Evolutionary conservation across 257 asterid species (phyloP).

Genomic region (Buddleja alternifolia): DNA sequence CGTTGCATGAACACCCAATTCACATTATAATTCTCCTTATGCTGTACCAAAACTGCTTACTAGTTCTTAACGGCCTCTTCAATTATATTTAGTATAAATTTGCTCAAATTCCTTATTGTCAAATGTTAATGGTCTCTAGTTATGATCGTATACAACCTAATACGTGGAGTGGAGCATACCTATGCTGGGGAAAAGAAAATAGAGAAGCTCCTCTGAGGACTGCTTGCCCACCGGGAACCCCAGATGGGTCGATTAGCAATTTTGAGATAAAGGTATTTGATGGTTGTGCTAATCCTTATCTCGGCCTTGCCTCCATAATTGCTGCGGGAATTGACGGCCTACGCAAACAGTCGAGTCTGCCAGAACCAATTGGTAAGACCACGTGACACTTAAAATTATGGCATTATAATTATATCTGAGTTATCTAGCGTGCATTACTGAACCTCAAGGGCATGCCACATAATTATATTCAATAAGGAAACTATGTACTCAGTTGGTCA

Average conservation of each 20-base stretch:
- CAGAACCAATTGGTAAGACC: constrained; percentile 82
- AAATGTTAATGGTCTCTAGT: constrained; percentile 41
- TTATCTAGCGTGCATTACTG: constrained; percentile 10
- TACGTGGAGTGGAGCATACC: constrained; percentile 96
- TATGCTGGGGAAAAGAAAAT: constrained; percentile 93
- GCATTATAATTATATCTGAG: neutral
- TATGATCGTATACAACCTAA: constrained; percentile 95
- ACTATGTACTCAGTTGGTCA: too few species aligned
- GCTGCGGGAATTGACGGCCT: constrained; percentile 91
- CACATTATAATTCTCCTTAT: too few species aligned
- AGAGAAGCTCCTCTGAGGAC: constrained; percentile 86
- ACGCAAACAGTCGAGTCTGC: constrained; percentile 54
- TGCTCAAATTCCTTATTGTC: neutral
- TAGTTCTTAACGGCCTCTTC: too few species aligned
- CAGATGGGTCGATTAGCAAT: constrained; percentile 75
- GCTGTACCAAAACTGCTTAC: too few species aligned
- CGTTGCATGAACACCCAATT: too few species aligned
- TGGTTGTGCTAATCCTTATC: constrained; percentile 90
- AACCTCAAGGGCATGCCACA: neutral
- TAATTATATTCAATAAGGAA: too few species aligned
- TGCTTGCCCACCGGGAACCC: constrained; percentile 89
- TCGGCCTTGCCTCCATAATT: constrained; percentile 80
- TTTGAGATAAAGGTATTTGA: constrained; percentile 87
- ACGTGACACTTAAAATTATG: constrained; percentile 3
- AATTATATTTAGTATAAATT: too few species aligned